Base-by-base conservation (phyloP, 179 eudicot species). In the Spergularia azorica region DNA sequence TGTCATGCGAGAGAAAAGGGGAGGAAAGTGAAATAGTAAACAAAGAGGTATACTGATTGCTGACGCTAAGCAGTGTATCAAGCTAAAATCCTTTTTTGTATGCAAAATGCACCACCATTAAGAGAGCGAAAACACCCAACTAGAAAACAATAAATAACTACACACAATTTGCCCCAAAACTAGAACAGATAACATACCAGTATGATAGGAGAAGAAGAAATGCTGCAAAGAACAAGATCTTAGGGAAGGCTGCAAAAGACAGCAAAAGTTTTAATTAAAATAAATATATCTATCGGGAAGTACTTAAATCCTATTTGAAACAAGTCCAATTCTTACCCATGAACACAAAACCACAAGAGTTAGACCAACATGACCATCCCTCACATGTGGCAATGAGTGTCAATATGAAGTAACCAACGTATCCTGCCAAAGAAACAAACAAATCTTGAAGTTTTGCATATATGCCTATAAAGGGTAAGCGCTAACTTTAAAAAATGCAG, bases 141-240 rank as follows among this genome's bases (percentile, higher is more conserved):
- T 5, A 63, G 46, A 16, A 63, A 39, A 32, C 66, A 11, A 63
- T 46, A 6, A 15, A 64, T 16, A 38, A 48, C 56, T 46, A 46
- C 55, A 67, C 17, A 15, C 6, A 79, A 60, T 58, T 54, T 46
- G 21, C 62, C 54, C 51, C 18, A 73, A 76, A 68, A 76, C 17
- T 58, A 75, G 56, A 58, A 64, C 55, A 59, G 14, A 15, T 73
- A 57, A 79, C 90, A 78, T 86, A 95, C 98, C 98, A 95, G 86
- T 88, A 95, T 78, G 98, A 95, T 18, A 95, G 83, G 62, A 95
- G 92, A 39, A 95, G 93, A 75, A 95, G 95, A 88, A 95, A 92
- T 79, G 95, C 96, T 64, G 91, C 90, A 82, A 92, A 79, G 76
- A 92, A 88, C 75, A 92, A 85, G 87, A 92, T 94, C 79, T 88